These are phyloP conservation scores for Trichoderma sp. DNA, from an alignment of 2,329 filamentous ascomycete species.

Conservation along the genomic window DNA sequence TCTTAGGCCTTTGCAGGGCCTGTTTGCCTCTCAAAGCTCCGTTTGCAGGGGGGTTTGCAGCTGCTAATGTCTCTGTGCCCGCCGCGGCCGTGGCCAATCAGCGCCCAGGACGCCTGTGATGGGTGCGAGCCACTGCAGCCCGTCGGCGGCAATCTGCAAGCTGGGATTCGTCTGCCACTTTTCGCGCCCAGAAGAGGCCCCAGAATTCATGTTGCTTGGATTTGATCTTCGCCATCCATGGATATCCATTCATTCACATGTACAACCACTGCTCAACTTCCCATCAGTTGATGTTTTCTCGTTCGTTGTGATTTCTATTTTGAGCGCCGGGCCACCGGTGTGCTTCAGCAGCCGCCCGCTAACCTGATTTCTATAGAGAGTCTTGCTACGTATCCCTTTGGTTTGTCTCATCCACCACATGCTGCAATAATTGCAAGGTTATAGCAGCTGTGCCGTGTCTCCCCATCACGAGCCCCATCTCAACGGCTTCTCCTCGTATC, in stretches of 20 bases:
- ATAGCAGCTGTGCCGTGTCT: too few relatives aligned
- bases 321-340: not conserved
- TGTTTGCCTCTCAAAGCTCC: not conserved
- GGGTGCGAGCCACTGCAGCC: constrained; percentile 8
- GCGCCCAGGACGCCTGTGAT: not conserved
- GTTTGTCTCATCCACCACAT: not conserved
- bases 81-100: constrained; percentile 9
- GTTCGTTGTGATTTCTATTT: constrained; percentile 13
- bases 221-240: too few relatives aligned
- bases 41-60: not conserved
- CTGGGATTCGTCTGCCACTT: constrained; percentile 36
- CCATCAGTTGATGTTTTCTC: not conserved
- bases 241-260: too few relatives aligned
- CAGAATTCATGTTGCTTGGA: not conserved
- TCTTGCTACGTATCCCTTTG: not conserved
- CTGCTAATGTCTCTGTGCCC: constrained; percentile 13
- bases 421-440: too few relatives aligned
- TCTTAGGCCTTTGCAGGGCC: constrained; percentile 5
- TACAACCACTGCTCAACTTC: too few relatives aligned
- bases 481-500: not conserved
- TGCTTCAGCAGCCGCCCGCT: constrained; percentile 19
- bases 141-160: constrained; percentile 48
- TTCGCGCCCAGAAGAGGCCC: not conserved
- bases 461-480: not conserved
- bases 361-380: not conserved